Percentiles rank a stretch among this genome's conserved stretches.
phyloP scores from a whole-genome alignment of 768 basidiomycete genomes.

The Leccinum imitatum region DNA sequence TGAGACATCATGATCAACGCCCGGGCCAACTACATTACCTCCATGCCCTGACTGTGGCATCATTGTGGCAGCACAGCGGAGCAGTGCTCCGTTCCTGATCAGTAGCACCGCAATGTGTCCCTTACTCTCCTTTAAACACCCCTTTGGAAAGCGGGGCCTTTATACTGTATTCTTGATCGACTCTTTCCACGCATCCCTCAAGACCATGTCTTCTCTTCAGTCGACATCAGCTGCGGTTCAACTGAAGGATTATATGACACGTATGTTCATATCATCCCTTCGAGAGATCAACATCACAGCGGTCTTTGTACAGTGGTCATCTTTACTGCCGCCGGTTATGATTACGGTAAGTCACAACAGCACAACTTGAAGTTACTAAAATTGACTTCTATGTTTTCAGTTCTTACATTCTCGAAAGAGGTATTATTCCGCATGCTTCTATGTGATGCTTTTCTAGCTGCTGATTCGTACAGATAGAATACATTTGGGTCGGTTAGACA shows the following conservation, averaged over 20 bases:
- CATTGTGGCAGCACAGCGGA: no score
- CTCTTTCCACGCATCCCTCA: not conserved
- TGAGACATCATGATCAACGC: no score
- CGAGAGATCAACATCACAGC: not conserved
- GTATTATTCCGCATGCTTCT: not conserved
- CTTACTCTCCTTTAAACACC: no score
- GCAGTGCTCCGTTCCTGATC: no score
- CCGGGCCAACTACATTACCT: no score
- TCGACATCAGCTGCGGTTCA: no score
- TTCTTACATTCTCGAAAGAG: conserved; percentile 10
- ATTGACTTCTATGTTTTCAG: not conserved
- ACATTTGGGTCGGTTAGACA: conserved; percentile 10
- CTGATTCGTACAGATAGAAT: conserved; percentile 3
- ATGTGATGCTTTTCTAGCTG: not conserved
- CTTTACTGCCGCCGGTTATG: conserved; percentile 7
- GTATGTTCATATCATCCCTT: not conserved
- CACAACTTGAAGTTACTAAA: not conserved
- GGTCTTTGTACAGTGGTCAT: not conserved
- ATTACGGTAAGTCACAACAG: conserved; percentile 3
- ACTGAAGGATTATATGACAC: not conserved
- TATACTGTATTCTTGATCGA: no score
- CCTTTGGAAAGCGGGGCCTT: no score
- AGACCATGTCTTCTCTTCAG: not conserved
- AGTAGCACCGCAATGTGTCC: no score
- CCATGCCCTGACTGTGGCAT: no score